These are phyloP conservation scores for Hyaloscypha variabilis DNA, from an alignment of 495 filamentous ascomycete genomes.

Conservation along the genomic window DNA sequence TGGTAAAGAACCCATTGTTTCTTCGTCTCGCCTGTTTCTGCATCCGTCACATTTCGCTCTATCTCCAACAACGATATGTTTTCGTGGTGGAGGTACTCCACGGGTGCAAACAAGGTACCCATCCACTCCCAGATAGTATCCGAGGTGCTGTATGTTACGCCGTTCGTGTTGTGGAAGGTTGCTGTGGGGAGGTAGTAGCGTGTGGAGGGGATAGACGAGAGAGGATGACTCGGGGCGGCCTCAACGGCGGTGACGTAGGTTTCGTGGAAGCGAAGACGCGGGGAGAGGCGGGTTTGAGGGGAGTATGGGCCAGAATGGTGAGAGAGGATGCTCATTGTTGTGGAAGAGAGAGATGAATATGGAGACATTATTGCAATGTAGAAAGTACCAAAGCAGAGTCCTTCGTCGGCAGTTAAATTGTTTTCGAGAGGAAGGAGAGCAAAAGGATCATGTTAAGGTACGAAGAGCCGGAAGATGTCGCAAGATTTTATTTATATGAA, in stretches of 20 bases:
- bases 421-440: not conserved
- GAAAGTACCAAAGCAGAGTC: not conserved
- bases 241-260: not conserved
- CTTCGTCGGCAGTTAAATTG: not conserved
- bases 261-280: constrained; percentile 2
- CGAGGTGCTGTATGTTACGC: not conserved
- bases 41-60: not conserved
- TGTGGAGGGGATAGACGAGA: constrained; percentile 6
- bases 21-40: not conserved
- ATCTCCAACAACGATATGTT: constrained; percentile 4
- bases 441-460: constrained; percentile 2
- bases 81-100: constrained; percentile 1
- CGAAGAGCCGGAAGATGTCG: not conserved
- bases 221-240: not conserved
- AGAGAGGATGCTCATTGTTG: constrained; percentile 6
- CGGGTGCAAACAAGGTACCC: constrained; percentile 4
- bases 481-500: constrained; percentile 4
- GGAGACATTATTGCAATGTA: not conserved
- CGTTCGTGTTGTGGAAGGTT: constrained; percentile 5
- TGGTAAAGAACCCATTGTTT: constrained; percentile 2
- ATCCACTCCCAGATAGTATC: constrained; percentile 4
- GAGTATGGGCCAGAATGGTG: constrained; percentile 4
- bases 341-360: not conserved
- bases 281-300: constrained; percentile 7
- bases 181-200: constrained; percentile 3